Percentiles rank a stretch among this genome's conserved stretches.
Conservation (phyloP, 768 basidiomycete species). For the Melanogaster broomeanus region DNA sequence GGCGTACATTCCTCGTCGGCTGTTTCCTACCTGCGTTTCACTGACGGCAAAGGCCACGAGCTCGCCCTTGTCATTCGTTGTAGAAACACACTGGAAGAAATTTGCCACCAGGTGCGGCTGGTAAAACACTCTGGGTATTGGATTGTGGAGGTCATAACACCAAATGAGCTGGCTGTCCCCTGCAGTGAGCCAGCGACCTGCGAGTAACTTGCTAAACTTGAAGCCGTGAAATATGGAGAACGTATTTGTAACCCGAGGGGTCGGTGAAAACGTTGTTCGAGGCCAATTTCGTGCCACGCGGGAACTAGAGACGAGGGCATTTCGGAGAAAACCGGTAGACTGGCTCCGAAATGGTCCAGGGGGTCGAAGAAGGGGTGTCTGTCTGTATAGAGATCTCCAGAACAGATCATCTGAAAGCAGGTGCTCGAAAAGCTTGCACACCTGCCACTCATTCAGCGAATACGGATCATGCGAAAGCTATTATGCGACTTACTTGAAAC, state of each 20-base stretch:
- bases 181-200: too few relatives aligned
- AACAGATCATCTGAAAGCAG: slow-evolving; percentile 2
- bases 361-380: slow-evolving; percentile 2
- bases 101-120: slow-evolving; percentile 3
- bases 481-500: background rate
- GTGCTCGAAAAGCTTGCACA: slow-evolving; percentile 1
- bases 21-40: slow-evolving; percentile 4
- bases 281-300: slow-evolving; percentile 8
- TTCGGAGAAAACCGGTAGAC: background rate
- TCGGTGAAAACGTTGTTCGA: background rate
- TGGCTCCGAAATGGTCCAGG: slow-evolving; percentile 5
- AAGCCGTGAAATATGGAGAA: background rate
- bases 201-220: background rate
- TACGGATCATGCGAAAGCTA: background rate
- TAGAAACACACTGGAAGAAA: slow-evolving; percentile 6
- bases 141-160: background rate
- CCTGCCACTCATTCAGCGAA: background rate
- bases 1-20: background rate
- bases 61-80: slow-evolving; percentile 2
- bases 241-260: background rate
- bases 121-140: too few relatives aligned
- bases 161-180: background rate
- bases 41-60: slow-evolving; percentile 6
- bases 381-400: slow-evolving; percentile 4
- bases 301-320: slow-evolving; percentile 2